phyloP scores from a whole-genome alignment of 805 yeast genomes.

The Candida golubevii region DNA sequence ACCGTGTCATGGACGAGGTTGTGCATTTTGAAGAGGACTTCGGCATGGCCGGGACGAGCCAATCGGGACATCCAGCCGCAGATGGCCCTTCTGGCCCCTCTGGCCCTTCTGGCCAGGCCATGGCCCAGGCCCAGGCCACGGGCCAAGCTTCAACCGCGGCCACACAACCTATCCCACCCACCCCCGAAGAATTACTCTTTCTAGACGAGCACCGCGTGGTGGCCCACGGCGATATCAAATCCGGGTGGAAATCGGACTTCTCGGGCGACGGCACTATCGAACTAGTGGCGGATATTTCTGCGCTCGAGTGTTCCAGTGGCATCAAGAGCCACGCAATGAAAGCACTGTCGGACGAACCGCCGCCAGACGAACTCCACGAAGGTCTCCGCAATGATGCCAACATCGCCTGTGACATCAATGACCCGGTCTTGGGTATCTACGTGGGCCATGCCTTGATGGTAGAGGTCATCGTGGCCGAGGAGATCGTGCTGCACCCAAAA shows the following conservation, averaged over 20 bases:
- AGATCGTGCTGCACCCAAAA: conserved; percentile 45
- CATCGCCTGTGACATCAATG: conserved; percentile 76
- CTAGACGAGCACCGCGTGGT: conserved; percentile 73
- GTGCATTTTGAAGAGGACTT: conserved; percentile 18
- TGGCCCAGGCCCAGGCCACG: neutral
- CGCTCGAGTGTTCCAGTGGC: conserved; percentile 56
- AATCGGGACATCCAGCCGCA: neutral
- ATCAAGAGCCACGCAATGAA: conserved; percentile 39
- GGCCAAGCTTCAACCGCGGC: neutral
- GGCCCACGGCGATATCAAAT: conserved; percentile 73
- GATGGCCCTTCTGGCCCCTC: too few relatives aligned
- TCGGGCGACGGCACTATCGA: conserved; percentile 74
- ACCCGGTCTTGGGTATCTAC: conserved; percentile 71
- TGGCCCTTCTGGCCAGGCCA: too few relatives aligned
- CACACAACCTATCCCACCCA: neutral
- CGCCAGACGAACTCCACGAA: conserved; percentile 22
- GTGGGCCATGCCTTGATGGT: conserved; percentile 75
- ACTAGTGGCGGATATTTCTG: conserved; percentile 64
- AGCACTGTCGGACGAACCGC: conserved; percentile 37
- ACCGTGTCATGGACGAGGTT: conserved; percentile 16
- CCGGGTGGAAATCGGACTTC: conserved; percentile 96
- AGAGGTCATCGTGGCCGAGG: conserved; percentile 95
- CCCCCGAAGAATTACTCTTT: conserved; percentile 32
- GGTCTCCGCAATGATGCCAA: conserved; percentile 42
- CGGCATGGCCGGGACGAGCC: conserved; percentile 1